Base-by-base conservation (phyloP, 73 alveolate species). In the Uronychia binucleata region DNA sequence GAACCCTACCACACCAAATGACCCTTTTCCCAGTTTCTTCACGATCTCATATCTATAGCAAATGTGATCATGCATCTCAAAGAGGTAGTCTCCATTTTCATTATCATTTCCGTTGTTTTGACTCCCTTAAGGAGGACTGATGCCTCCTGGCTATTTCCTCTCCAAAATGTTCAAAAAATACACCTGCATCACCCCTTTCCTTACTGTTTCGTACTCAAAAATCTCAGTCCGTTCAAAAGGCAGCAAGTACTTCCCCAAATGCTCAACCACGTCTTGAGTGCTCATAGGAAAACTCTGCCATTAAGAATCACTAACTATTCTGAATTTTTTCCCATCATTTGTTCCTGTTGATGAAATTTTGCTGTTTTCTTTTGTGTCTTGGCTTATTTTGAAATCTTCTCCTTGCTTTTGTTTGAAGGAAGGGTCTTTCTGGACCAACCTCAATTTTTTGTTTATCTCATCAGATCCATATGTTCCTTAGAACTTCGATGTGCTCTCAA, bases 1-100 rank as follows among this genome's bases (percentile, higher is more conserved):
- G 75, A 82, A 88, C 30, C 80, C 90, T 26, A 86, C 94, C n/a
- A 80, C 28, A 58, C 94, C 94, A 84, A 88, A 88, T 26, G 91
- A 75, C 0, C 94, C 94, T 27, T 86, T 82, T 26, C 94, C 94
- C 0, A 88, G 79, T 26, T 74, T 83, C 77, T 88, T 88, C 26
- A 88, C 59, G 1, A 88, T 5, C 31, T 88, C 94, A 58, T 88
- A 88, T 84, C 94, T 82, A 31, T 84, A 88, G 67, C 86, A 89
- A 77, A 88, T 84, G 29, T 88, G 94, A 79, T 88, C 94, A 27
- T 77, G 75, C 35, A 84, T 29, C 33, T 85, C 59, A 33, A 81
- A 77, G 11, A 76, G 57, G 59, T 88, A 88, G 26, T 88, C 94
- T 59, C 94, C 94, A 34, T 75, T 81, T 0, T 60, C 80, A 25